Evolutionary conservation across 208 protist genomes (phyloP).

Genomic region (Leishmania tropica): DNA sequence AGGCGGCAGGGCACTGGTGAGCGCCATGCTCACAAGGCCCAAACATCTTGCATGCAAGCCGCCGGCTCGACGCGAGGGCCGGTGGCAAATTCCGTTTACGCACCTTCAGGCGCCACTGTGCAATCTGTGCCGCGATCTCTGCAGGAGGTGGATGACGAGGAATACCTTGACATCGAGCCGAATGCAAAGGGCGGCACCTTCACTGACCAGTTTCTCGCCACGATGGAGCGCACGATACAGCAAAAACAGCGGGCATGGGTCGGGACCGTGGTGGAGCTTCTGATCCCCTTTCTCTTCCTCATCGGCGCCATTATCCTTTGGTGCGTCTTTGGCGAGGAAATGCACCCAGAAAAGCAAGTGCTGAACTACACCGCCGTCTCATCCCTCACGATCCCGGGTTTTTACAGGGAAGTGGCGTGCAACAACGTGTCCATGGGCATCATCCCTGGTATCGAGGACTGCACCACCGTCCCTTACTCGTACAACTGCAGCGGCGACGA

Average conservation of each 20-base stretch:
- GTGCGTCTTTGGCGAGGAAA: conserved; percentile 41
- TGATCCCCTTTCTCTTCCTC: conserved; percentile 58
- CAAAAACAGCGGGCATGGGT: conserved; percentile 36
- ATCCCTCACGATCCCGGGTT: conserved; percentile 16
- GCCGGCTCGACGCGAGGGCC: conserved; percentile 14
- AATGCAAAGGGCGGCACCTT: conserved; percentile 44
- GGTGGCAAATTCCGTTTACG: not conserved
- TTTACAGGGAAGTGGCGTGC: conserved; percentile 32
- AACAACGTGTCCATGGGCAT: conserved; percentile 23
- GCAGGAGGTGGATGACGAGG: conserved; percentile 10
- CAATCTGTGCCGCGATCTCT: conserved; percentile 1
- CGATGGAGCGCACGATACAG: conserved; percentile 47
- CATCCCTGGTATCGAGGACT: conserved; percentile 27
- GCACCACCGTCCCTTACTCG: not conserved
- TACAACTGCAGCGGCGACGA: conserved; percentile 50
- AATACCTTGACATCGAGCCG: conserved; percentile 29
- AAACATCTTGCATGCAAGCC: conserved; percentile 26
- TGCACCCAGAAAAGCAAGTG: conserved; percentile 8
- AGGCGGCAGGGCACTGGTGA: not conserved
- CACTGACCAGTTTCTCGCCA: conserved; percentile 46
- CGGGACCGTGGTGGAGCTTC: conserved; percentile 39
- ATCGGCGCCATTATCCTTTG: conserved; percentile 47
- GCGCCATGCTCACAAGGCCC: conserved; percentile 21
- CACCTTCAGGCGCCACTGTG: not conserved
- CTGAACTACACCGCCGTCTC: conserved; percentile 14